Percentiles rank a stretch among this genome's conserved stretches.
Conservation (phyloP, 164 flowering plant species). For the Chimonanthus praecox region DNA sequence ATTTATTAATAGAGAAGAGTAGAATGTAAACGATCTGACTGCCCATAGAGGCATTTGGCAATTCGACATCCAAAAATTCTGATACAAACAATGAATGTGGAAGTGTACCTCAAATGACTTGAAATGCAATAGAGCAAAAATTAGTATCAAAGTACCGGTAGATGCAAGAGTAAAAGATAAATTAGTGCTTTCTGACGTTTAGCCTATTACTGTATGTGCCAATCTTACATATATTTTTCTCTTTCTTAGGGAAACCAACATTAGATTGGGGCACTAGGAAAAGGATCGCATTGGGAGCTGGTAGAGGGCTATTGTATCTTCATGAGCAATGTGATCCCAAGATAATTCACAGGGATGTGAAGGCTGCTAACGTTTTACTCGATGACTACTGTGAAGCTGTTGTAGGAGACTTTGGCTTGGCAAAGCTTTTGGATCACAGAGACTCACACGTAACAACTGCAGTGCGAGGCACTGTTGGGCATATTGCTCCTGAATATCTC, state of each 20-base stretch:
- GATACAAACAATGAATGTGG: too few species aligned
- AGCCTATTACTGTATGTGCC: too few species aligned
- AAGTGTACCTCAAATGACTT: neutral
- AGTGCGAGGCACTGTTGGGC: conserved; percentile 88
- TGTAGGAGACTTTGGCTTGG: conserved; percentile 89
- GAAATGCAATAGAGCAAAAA: neutral
- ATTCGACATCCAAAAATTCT: too few species aligned
- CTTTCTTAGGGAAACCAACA: conserved; percentile 49
- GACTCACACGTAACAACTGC: conserved; percentile 94
- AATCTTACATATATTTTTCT: neutral
- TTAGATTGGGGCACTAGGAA: conserved; percentile 78
- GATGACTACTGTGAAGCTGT: conserved; percentile 85
- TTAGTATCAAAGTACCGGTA: neutral
- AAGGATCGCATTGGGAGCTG: conserved; percentile 82
- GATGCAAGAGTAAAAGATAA: neutral
- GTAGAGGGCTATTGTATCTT: conserved; percentile 68
- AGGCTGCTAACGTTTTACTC: conserved; percentile 83
- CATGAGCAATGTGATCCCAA: conserved; percentile 95
- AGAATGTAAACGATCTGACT: too few species aligned
- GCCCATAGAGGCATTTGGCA: too few species aligned
- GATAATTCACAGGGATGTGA: conserved; percentile 88
- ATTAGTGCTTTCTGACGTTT: neutral
- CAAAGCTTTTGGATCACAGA: conserved; percentile 84
- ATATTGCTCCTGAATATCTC: conserved; percentile 92
- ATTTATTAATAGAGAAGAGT: too few species aligned